Conservation (phyloP, 805 yeast species). For the Wickerhamiella brachini region DNA sequence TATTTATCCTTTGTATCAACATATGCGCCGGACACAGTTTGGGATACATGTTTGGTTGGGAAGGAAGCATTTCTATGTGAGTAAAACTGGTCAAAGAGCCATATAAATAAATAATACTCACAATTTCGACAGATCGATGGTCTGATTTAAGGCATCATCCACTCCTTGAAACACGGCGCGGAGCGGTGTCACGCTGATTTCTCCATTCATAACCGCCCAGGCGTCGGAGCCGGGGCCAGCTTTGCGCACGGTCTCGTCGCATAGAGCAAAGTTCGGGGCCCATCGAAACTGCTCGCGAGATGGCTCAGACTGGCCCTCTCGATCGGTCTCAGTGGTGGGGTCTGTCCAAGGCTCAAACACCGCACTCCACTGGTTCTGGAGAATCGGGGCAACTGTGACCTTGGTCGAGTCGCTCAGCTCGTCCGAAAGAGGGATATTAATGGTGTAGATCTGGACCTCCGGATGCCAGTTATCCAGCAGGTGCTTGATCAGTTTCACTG, state of each 20-base stretch:
- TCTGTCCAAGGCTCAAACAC: slow-evolving; percentile 30
- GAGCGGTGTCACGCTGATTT: slow-evolving; percentile 28
- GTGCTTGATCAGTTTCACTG: slow-evolving; percentile 49
- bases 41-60: background rate
- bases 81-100: background rate
- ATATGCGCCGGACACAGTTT: slow-evolving; percentile 5
- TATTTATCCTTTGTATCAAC: slow-evolving; percentile 13
- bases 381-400: slow-evolving; percentile 60
- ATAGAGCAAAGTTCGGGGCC: slow-evolving; percentile 69
- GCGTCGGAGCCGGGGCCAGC: slow-evolving; percentile 48
- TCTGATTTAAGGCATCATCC: slow-evolving; percentile 1
- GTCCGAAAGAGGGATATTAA: slow-evolving; percentile 67
- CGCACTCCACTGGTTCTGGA: slow-evolving; percentile 68
- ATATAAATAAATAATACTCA: background rate
- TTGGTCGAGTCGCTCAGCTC: slow-evolving; percentile 45
- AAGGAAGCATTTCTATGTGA: background rate
- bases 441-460: slow-evolving; percentile 56
- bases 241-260: slow-evolving; percentile 38
- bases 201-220: slow-evolving; percentile 49
- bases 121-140: slow-evolving; percentile 5
- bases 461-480: slow-evolving; percentile 45
- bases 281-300: slow-evolving; percentile 38
- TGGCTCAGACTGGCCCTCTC: background rate
- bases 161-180: slow-evolving; percentile 12
- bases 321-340: slow-evolving; percentile 23